phyloP scores from a whole-genome alignment of 2,329 filamentous ascomycete species.

The Colletotrichum caudatum region DNA sequence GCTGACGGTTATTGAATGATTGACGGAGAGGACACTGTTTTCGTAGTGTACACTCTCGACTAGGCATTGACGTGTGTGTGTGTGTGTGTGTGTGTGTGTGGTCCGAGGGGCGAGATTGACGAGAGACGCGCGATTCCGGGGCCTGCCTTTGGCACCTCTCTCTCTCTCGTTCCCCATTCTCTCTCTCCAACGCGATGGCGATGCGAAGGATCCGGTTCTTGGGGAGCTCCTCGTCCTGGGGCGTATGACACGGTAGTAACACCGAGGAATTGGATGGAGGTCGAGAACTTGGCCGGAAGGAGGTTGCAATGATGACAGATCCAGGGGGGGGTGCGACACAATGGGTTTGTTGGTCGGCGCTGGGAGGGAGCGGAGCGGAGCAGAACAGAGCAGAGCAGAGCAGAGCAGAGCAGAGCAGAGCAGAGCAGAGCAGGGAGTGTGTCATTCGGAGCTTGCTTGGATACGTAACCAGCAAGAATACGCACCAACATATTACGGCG shows the following conservation, averaged over 20 bases:
- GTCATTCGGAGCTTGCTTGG: too few species aligned
- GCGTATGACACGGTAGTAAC: background rate
- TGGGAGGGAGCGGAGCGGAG: too few species aligned
- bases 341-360: background rate
- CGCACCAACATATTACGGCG: too few species aligned
- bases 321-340: background rate
- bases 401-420: too few species aligned
- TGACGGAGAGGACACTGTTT: too few species aligned
- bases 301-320: background rate
- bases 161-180: fast-evolving
- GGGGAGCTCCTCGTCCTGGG: background rate
- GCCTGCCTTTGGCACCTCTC: background rate
- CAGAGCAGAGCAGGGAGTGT: too few species aligned
- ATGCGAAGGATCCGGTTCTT: background rate
- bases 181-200: background rate
- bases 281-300: background rate
- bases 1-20: background rate
- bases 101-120: slow-evolving; percentile 26
- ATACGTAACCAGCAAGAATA: too few species aligned
- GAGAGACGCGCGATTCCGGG: background rate
- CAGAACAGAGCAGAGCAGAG: background rate
- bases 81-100: too few species aligned
- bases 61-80: background rate
- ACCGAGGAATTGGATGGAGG: background rate
- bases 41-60: too few species aligned